Conservation (phyloP, 2,329 filamentous ascomycete genomes). For the Ciborinia camelliae region DNA sequence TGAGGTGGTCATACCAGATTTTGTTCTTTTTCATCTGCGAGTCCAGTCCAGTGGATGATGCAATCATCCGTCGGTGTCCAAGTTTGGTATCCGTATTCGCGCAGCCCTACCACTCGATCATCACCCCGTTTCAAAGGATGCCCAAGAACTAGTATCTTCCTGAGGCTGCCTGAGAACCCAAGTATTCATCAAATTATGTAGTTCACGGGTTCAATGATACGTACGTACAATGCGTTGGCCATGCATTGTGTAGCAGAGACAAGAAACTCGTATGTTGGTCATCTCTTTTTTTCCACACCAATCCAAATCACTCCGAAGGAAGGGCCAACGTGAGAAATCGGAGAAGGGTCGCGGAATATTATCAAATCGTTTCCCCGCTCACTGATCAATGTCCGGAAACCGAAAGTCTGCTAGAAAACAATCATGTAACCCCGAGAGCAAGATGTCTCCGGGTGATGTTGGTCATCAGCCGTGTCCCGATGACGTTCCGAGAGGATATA, state of each 20-base stretch:
- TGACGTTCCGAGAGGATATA: background rate
- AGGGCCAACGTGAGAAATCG: background rate
- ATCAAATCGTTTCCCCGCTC: background rate
- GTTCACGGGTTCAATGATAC: slow-evolving; percentile 13
- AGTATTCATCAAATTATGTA: background rate
- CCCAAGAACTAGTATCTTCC: background rate
- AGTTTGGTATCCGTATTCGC: background rate
- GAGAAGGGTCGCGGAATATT: too few species aligned
- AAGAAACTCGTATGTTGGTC: background rate
- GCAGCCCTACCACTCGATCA: slow-evolving; percentile 4
- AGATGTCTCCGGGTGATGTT: background rate
- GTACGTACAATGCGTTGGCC: slow-evolving; percentile 13
- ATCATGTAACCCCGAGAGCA: background rate
- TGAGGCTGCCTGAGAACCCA: background rate
- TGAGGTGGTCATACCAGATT: background rate
- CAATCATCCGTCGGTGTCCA: slow-evolving; percentile 10
- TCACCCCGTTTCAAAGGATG: background rate
- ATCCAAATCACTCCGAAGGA: background rate
- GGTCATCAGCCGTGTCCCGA: background rate
- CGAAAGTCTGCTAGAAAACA: background rate
- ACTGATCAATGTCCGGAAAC: background rate
- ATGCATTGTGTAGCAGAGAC: slow-evolving; percentile 8
- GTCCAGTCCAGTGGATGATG: background rate
- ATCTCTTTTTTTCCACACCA: background rate
- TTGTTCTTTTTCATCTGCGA: background rate